Evolutionary conservation across 805 yeast genomes (phyloP).

Genomic region (Yamadazyma insecticola): DNA sequence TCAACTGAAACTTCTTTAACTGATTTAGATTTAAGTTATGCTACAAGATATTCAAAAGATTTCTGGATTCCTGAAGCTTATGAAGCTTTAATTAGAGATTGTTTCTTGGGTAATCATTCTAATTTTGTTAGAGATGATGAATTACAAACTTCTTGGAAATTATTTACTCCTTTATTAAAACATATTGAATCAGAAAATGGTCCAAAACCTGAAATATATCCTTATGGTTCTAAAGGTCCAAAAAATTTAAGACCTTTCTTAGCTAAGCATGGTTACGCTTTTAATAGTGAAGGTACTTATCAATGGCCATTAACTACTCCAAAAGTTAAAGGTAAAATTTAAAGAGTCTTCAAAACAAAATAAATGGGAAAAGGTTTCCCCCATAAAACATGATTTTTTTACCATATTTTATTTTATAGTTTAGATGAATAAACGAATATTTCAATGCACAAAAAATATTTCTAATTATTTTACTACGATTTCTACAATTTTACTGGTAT

Average conservation of each 20-base stretch:
- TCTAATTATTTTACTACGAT: no score
- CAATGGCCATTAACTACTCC: conserved; percentile 87
- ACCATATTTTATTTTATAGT: no score
- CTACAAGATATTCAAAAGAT: conserved; percentile 68
- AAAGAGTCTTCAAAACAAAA: no score
- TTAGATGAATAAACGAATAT: no score
- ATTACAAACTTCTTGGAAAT: conserved; percentile 85
- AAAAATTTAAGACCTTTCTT: conserved; percentile 55
- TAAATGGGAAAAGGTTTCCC: no score
- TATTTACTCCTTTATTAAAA: conserved; percentile 88
- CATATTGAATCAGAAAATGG: conserved; percentile 68
- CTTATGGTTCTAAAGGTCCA: conserved; percentile 94
- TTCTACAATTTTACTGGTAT: no score
- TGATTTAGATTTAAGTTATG: conserved; percentile 86
- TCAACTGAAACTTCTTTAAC: conserved; percentile 77
- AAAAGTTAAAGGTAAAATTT: conserved; percentile 26
- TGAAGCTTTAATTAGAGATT: conserved; percentile 91
- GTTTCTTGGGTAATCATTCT: conserved; percentile 87
- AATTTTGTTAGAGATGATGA: conserved; percentile 98
- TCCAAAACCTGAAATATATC: conserved; percentile 65
- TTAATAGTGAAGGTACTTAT: conserved; percentile 59
- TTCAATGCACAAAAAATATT: no score
- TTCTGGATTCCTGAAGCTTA: conserved; percentile 98
- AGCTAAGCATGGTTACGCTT: conserved; percentile 66
- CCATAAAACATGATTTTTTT: no score